Evolutionary conservation across 139 green algal genomes (phyloP).

Genomic region (Protoeuglena noctilucae): DNA sequence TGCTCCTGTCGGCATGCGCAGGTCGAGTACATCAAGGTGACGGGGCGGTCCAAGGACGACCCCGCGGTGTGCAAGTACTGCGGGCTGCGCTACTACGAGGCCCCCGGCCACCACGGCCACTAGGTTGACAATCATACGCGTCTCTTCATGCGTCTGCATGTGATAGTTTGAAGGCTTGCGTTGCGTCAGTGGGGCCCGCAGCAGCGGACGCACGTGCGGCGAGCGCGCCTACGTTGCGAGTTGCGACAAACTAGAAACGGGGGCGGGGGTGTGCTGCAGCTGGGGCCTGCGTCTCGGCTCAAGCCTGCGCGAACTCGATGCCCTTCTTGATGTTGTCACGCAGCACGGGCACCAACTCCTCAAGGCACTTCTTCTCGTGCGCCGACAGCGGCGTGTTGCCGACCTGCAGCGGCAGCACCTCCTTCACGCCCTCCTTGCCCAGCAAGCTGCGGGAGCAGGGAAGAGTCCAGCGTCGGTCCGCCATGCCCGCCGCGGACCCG

Average conservation of each 20-base stretch:
- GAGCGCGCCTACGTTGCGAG: no score
- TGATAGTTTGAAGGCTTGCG: no score
- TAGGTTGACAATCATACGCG: no score
- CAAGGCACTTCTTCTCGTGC: constrained; percentile 74
- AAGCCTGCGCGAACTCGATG: constrained; percentile 66
- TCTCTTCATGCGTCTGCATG: no score
- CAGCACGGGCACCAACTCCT: constrained; percentile 64
- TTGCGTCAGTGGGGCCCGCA: no score
- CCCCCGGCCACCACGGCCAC: no score
- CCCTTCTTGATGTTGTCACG: constrained; percentile 74
- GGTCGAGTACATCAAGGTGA: neutral
- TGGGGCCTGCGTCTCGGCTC: no score
- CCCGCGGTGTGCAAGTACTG: constrained; percentile 1
- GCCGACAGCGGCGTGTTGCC: no score
- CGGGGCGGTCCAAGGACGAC: neutral
- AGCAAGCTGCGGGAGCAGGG: constrained; percentile 22
- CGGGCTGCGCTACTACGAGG: neutral
- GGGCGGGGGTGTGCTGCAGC: no score
- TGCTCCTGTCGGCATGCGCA: no score
- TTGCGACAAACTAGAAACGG: no score
- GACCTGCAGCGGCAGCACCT: constrained; percentile 38
- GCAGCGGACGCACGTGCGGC: no score
- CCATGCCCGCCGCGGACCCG: neutral
- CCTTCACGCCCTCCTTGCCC: constrained; percentile 40
- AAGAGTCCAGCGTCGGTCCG: neutral